Conservation (phyloP, 2,329 filamentous ascomycete species). For the Endoconidiophora polonica region DNA sequence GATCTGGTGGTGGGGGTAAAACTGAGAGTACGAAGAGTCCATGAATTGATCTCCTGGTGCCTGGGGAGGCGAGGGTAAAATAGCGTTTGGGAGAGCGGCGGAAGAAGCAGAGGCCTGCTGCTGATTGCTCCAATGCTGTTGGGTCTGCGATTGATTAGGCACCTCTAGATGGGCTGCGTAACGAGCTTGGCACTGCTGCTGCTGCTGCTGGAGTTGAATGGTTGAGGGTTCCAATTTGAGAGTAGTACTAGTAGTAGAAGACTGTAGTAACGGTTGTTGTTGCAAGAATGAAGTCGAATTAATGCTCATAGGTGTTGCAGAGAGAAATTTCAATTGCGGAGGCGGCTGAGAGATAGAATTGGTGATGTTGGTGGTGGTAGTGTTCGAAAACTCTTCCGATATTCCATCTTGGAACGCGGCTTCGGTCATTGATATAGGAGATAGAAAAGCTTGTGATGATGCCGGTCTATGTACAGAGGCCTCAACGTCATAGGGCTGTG, state of each 20-base stretch:
- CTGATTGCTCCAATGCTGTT: neutral
- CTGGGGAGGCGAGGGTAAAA: slow-evolving; percentile 9
- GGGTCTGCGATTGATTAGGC: slow-evolving; percentile 3
- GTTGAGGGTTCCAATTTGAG: slow-evolving; percentile 7
- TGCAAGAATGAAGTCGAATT: neutral
- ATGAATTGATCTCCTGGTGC: slow-evolving; percentile 7
- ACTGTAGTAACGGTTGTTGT: neutral
- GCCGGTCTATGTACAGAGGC: slow-evolving; percentile 3
- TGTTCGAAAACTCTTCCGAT: neutral
- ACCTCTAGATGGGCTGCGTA: neutral
- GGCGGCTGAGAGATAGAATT: slow-evolving; percentile 2
- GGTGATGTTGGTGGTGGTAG: neutral
- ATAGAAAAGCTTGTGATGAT: slow-evolving; percentile 6
- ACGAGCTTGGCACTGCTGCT: neutral
- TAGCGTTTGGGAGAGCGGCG: neutral
- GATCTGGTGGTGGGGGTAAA: slow-evolving; percentile 1
- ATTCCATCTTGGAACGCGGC: slow-evolving; percentile 5
- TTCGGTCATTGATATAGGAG: slow-evolving; percentile 11
- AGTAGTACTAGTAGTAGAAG: neutral
- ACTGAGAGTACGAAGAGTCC: slow-evolving; percentile 4
- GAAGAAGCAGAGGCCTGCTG: slow-evolving; percentile 7
- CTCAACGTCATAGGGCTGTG: slow-evolving; percentile 10
- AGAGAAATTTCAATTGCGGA: slow-evolving; percentile 5
- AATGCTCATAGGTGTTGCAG: neutral
- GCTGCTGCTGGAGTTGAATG: neutral